Percentiles rank a stretch among this genome's conserved stretches.
Evolutionary conservation across 768 basidiomycete species (phyloP).

Genomic region (Russula ochroleuca): DNA sequence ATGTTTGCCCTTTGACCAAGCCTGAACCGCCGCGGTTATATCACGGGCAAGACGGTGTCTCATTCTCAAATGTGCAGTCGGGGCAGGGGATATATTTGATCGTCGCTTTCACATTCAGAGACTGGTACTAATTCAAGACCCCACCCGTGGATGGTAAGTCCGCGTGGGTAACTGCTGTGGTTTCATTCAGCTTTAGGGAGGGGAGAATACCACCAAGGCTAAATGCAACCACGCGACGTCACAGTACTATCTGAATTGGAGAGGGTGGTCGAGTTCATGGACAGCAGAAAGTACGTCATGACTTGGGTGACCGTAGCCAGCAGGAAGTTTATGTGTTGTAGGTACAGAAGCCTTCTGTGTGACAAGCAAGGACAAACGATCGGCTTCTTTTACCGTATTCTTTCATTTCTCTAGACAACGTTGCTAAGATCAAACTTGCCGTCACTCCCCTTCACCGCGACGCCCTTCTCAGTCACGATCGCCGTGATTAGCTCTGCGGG

Average conservation of each 20-base stretch:
- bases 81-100: too few relatives aligned
- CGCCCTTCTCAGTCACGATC: conserved; percentile 93
- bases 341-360: neutral
- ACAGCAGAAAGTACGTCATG: neutral
- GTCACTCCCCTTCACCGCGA: conserved; percentile 67
- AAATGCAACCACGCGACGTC: too few relatives aligned
- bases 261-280: neutral
- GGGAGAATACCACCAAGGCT: too few relatives aligned
- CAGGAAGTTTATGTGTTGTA: neutral
- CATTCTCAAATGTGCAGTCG: too few relatives aligned
- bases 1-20: neutral
- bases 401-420: conserved; percentile 40
- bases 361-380: neutral
- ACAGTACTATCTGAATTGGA: too few relatives aligned
- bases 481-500: conserved; percentile 91
- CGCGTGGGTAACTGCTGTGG: too few relatives aligned
- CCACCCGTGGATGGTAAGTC: too few relatives aligned
- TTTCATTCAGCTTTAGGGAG: too few relatives aligned
- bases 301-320: neutral
- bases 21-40: too few relatives aligned
- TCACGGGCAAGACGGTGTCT: too few relatives aligned
- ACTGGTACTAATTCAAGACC: too few relatives aligned
- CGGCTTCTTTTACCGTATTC: neutral
- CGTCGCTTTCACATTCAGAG: too few relatives aligned
- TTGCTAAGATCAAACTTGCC: conserved; percentile 60